Evolutionary conservation across 495 filamentous ascomycete genomes (phyloP).

Genomic region (Penicillium silybi): DNA sequence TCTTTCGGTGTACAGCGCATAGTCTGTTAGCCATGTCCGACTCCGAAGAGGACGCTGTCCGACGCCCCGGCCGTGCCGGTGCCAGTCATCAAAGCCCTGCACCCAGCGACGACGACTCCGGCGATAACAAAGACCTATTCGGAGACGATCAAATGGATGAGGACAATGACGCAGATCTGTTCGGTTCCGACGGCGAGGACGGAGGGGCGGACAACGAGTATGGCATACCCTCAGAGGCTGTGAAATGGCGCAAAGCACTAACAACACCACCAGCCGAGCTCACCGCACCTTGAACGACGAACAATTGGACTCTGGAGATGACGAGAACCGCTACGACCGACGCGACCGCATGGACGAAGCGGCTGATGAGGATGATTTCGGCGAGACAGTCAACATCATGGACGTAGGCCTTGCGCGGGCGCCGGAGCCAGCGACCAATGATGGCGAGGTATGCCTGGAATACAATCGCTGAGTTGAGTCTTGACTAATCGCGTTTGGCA

Average conservation of each 20-base stretch:
- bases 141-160: conserved; percentile 42
- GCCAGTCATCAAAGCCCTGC: conserved; percentile 27
- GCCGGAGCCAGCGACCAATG: conserved; percentile 65
- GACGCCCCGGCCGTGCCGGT: conserved; percentile 34
- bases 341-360: conserved; percentile 46
- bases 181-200: conserved; percentile 53
- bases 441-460: conserved; percentile 50
- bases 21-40: conserved; percentile 32
- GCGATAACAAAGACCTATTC: conserved; percentile 23
- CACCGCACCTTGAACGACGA: conserved; percentile 62
- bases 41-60: conserved; percentile 43
- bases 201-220: conserved; percentile 41
- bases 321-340: conserved; percentile 56
- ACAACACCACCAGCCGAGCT: conserved; percentile 35
- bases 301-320: conserved; percentile 78
- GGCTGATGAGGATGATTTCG: conserved; percentile 46
- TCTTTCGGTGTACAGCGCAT: neutral
- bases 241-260: conserved; percentile 21
- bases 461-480: neutral
- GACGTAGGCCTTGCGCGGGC: conserved; percentile 60
- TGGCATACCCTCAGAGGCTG: conserved; percentile 16
- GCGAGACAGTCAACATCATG: conserved; percentile 50
- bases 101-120: conserved; percentile 26
- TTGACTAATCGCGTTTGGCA: conserved; percentile 25
- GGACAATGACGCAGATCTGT: conserved; percentile 60